These are phyloP conservation scores for Exophiala aquamarina DNA, from an alignment of 2,329 filamentous ascomycete genomes.

Conservation along the genomic window DNA sequence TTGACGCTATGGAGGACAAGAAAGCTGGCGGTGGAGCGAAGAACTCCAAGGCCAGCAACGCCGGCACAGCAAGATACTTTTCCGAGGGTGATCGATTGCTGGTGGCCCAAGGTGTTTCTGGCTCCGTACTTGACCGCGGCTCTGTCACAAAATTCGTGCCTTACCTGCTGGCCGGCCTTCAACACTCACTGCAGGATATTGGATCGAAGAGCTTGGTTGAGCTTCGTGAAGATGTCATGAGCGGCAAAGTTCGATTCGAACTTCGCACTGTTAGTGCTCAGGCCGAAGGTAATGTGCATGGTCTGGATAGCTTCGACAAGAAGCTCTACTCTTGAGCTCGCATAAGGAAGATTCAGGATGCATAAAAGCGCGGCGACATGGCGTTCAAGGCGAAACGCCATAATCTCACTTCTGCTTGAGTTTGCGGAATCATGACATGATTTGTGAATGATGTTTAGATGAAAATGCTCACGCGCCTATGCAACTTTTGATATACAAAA, in stretches of 20 bases:
- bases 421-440: neutral
- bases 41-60: constrained; percentile 73
- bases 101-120: constrained; percentile 94
- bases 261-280: constrained; percentile 90
- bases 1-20: constrained; percentile 99
- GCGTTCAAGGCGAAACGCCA: constrained; percentile 2
- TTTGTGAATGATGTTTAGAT: constrained; percentile 1
- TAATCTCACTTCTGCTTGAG: too few relatives aligned
- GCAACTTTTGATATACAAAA: too few relatives aligned
- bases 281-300: constrained; percentile 93
- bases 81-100: constrained; percentile 93
- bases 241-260: constrained; percentile 84
- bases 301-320: constrained; percentile 98
- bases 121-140: constrained; percentile 58
- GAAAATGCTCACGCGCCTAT: neutral
- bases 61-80: constrained; percentile 96
- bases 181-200: constrained; percentile 96
- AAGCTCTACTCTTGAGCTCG: constrained; percentile 82
- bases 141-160: constrained; percentile 94
- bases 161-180: constrained; percentile 90
- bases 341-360: neutral
- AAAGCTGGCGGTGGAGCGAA: constrained; percentile 75
- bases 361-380: constrained; percentile 9
- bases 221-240: constrained; percentile 72
- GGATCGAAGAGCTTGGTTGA: constrained; percentile 77